phyloP scores from a whole-genome alignment of 2,329 filamentous ascomycete genomes.

The Aspergillus quadricinctus region DNA sequence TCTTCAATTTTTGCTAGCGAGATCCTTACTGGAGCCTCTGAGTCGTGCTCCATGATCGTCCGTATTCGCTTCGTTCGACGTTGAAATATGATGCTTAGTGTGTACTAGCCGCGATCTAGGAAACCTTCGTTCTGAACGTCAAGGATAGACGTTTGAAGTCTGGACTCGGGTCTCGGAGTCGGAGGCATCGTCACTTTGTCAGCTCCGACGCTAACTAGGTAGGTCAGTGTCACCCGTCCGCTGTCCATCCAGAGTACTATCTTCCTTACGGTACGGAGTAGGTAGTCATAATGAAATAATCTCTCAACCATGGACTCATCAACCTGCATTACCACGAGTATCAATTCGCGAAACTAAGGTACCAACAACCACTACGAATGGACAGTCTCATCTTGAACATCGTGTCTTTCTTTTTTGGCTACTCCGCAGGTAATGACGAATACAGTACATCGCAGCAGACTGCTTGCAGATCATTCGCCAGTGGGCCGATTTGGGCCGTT shows the following conservation, averaged over 20 bases:
- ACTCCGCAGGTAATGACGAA: background rate
- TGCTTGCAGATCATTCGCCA: background rate
- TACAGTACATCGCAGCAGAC: background rate
- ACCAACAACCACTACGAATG: too few relatives aligned
- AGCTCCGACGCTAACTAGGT: too few relatives aligned
- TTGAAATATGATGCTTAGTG: background rate
- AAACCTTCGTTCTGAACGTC: background rate
- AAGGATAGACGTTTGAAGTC: background rate
- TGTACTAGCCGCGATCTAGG: background rate
- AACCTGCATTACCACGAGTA: background rate
- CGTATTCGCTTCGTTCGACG: background rate
- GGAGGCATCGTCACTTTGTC: too few relatives aligned
- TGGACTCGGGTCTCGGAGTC: too few relatives aligned
- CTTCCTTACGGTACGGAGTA: background rate
- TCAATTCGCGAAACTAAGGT: too few relatives aligned
- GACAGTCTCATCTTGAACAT: too few relatives aligned
- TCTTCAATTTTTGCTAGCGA: background rate
- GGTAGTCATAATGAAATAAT: background rate
- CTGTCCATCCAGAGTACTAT: background rate
- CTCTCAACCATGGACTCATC: background rate
- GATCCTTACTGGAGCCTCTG: too few relatives aligned
- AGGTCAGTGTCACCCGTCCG: background rate
- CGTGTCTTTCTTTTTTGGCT: background rate
- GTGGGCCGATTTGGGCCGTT: background rate
- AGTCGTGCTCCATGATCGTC: background rate